phyloP scores from a whole-genome alignment of 441 rosid genomes.

The Biscutella laevigata region DNA sequence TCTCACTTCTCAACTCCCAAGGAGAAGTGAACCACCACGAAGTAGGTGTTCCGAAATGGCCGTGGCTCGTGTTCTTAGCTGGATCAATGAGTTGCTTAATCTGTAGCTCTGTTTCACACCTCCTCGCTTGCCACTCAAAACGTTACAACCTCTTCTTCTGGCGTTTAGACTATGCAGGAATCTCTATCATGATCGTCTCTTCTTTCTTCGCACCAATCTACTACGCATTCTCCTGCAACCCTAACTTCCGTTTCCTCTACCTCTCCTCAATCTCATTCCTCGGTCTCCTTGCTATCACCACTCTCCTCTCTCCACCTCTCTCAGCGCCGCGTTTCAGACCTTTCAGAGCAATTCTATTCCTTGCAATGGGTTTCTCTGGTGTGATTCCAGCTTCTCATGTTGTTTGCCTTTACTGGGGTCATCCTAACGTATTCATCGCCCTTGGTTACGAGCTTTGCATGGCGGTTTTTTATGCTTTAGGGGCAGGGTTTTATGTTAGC shows the following conservation, averaged over 20 bases:
- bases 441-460: slow-evolving; percentile 56
- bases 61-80: slow-evolving; percentile 71
- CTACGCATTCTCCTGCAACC: slow-evolving; percentile 67
- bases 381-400: slow-evolving; percentile 72
- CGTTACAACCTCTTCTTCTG: slow-evolving; percentile 72
- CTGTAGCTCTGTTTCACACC: slow-evolving; percentile 87
- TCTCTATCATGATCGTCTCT: slow-evolving; percentile 71
- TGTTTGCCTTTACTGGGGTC: slow-evolving; percentile 47
- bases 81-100: slow-evolving; percentile 82
- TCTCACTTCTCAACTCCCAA: slow-evolving; percentile 4
- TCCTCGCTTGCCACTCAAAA: slow-evolving; percentile 78
- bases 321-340: slow-evolving; percentile 50
- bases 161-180: slow-evolving; percentile 92
- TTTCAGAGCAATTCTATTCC: slow-evolving; percentile 64
- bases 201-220: slow-evolving; percentile 85
- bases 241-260: slow-evolving; percentile 43
- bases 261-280: slow-evolving; percentile 52
- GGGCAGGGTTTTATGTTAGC: slow-evolving; percentile 51
- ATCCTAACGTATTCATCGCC: slow-evolving; percentile 45
- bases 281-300: slow-evolving; percentile 56
- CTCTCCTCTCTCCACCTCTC: slow-evolving; percentile 61
- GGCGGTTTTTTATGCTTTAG: slow-evolving; percentile 46
- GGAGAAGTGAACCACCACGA: too few species aligned
- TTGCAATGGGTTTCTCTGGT: slow-evolving; percentile 76
- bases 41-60: slow-evolving; percentile 70